phyloP scores from a whole-genome alignment of 2,329 filamentous ascomycete genomes.

The Verticillium isaacii region DNA sequence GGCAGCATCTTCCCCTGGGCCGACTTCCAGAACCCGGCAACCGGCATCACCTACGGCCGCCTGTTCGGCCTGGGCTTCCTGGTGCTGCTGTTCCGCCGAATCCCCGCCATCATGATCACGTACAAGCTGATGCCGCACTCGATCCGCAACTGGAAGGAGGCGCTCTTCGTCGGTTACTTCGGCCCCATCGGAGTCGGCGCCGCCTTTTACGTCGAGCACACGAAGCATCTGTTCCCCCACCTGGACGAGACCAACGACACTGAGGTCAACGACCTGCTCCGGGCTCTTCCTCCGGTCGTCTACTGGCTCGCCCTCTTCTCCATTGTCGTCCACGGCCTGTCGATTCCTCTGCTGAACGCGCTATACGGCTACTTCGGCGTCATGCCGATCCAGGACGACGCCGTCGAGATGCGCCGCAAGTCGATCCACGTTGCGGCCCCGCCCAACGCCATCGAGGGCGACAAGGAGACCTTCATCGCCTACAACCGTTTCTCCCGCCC shows the following conservation, averaged over 20 bases:
- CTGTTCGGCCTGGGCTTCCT: slow-evolving; percentile 48
- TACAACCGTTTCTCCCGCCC: slow-evolving; percentile 45
- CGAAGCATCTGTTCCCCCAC: slow-evolving; percentile 34
- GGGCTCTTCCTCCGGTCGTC: slow-evolving; percentile 31
- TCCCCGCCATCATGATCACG: slow-evolving; percentile 47
- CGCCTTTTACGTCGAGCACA: slow-evolving; percentile 64
- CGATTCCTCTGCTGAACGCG: slow-evolving; percentile 36
- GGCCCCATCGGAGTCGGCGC: slow-evolving; percentile 75
- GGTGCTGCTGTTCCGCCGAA: slow-evolving; percentile 49
- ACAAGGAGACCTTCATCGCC: slow-evolving; percentile 33
- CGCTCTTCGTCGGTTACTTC: slow-evolving; percentile 62
- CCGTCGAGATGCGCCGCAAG: slow-evolving; percentile 29
- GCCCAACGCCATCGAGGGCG: slow-evolving; percentile 31
- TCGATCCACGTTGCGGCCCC: slow-evolving; percentile 30
- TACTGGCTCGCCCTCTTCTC: slow-evolving; percentile 37
- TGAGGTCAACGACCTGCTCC: slow-evolving; percentile 27
- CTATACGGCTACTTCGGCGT: slow-evolving; percentile 33
- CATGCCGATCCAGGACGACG: slow-evolving; percentile 36
- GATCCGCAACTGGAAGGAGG: slow-evolving; percentile 50
- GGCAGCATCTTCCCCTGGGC: slow-evolving; percentile 51
- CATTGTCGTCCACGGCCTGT: slow-evolving; percentile 42
- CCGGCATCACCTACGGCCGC: slow-evolving; percentile 46
- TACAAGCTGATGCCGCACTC: slow-evolving; percentile 52
- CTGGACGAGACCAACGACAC: slow-evolving; percentile 26
- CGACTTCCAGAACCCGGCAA: slow-evolving; percentile 47